Base-by-base conservation (phyloP, 148 eudicot species). In the Rhododendron molle region DNA sequence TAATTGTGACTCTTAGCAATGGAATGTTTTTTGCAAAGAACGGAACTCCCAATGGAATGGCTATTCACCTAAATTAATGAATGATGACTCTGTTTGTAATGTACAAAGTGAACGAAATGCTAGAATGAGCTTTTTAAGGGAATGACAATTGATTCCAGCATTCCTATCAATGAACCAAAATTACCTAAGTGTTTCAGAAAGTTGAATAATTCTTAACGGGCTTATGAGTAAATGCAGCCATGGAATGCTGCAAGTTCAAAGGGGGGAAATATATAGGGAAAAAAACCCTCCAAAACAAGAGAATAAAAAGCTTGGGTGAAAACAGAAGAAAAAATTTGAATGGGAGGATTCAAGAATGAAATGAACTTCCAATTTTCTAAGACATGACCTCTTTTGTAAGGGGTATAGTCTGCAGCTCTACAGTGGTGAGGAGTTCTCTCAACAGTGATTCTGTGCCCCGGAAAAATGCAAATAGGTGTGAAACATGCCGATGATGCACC, bases 391-490 rank as follows among this genome's bases (percentile, higher is more conserved):
- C 99, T 90, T 83, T 93, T 94, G 80, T 71, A 43, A 32, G 94
- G 91, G 84, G 92, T 92, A 38, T 90, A 28, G 56, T 91, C 92
- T 78, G 93, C 96, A 72, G 98, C 99, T 93, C 90, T 93, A 88
- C 94, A 92, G 26, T 93, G 96, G 79, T 93, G 94, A 40, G 96
- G 95, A 85, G 89, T 89, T 86, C 86, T 86, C 85, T 93, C 92
- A 5, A 90, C 85, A 11, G 93, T 96, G 54, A 96, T 92, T 23
- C 91, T 84, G 87, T 96, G 96, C 26, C 99, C 99, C 2, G 98
- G 99, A 81, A 74, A 96, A 20, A 96, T 81, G 11, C 95, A 90
- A 92, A 96, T 77, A 96, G 88, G 88, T 94, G 99, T 49, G 99
- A 96, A 1, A 94, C 87, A 85, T 94, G 99, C 81, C 95, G 90